A percentile compares a stretch with the other conserved stretches of the same genome.
phyloP scores from a whole-genome alignment of 176 grass and related monocot species.

The Olyra latifolia region DNA sequence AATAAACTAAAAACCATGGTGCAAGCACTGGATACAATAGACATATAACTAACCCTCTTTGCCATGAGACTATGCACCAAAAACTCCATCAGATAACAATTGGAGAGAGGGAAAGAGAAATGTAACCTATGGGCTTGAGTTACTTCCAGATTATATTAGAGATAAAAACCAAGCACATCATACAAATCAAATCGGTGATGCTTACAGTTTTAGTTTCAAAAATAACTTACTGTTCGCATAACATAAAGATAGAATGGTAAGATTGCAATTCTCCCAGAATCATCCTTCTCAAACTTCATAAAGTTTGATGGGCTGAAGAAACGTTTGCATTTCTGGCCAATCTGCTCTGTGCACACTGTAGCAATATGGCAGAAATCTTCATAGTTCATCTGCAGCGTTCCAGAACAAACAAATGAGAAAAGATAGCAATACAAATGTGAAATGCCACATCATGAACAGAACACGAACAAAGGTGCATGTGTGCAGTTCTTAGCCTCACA shows the following conservation, averaged over 20 bases:
- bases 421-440: not conserved
- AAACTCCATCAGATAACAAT: not conserved
- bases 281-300: conserved; percentile 99
- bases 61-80: not conserved
- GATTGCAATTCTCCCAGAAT: conserved; percentile 99
- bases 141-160: not conserved
- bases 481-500: not conserved
- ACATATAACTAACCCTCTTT: not conserved
- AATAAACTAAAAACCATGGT: not conserved
- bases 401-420: conserved; percentile 25
- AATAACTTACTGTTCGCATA: conserved; percentile 86
- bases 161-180: not conserved
- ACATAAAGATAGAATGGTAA: conserved; percentile 99
- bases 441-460: not conserved
- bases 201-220: conserved; percentile 7
- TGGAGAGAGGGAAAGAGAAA: not conserved
- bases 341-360: conserved; percentile 93
- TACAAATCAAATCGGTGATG: conserved; percentile 3
- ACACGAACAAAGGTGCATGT: not conserved
- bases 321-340: conserved; percentile 92
- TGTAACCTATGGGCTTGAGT: not conserved
- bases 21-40: not conserved
- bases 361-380: conserved; percentile 99
- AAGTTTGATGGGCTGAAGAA: conserved; percentile 99
- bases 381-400: conserved; percentile 88